These are phyloP conservation scores for Puccinia triticina DNA, from an alignment of 1,284 basidiomycete species.

Conservation along the genomic window DNA sequence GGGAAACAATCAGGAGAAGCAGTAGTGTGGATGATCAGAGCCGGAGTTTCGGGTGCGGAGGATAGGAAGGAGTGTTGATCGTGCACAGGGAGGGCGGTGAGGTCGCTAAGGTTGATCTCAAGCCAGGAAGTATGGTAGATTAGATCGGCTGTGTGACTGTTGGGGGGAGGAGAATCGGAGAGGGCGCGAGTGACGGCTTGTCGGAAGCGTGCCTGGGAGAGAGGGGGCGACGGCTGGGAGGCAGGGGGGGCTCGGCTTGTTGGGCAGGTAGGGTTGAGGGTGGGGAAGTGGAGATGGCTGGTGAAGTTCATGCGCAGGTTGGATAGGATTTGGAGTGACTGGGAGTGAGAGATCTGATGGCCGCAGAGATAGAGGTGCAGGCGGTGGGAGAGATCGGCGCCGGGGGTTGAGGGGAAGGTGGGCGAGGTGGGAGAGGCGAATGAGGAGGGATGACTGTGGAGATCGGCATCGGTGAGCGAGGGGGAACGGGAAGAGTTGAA, in stretches of 20 bases:
- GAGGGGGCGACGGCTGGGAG: neutral
- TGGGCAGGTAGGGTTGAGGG: neutral
- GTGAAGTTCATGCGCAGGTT: conserved; percentile 28
- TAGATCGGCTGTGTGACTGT: neutral
- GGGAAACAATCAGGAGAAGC: conserved; percentile 25
- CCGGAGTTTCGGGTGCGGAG: neutral
- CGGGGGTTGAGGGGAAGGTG: neutral
- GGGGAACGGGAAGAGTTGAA: neutral
- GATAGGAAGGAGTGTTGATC: conserved; percentile 15
- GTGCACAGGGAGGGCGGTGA: neutral
- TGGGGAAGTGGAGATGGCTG: neutral
- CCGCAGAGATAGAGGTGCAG: conserved; percentile 26
- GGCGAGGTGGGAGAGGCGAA: conserved; percentile 4
- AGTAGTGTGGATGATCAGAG: conserved; percentile 17
- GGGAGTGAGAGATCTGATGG: conserved; percentile 13
- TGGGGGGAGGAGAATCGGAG: neutral
- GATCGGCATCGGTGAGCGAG: conserved; percentile 1
- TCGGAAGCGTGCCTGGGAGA: neutral
- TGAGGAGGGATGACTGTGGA: neutral
- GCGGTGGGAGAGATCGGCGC: conserved; percentile 15
- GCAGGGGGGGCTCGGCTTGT: neutral
- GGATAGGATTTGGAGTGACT: conserved; percentile 7
- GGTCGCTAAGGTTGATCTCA: conserved; percentile 9
- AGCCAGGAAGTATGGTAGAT: conserved; percentile 29
- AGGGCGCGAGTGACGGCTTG: conserved; percentile 4